phyloP scores from a whole-genome alignment of 192 early-diverging fungal species.

The Backusella tarrabulga region DNA sequence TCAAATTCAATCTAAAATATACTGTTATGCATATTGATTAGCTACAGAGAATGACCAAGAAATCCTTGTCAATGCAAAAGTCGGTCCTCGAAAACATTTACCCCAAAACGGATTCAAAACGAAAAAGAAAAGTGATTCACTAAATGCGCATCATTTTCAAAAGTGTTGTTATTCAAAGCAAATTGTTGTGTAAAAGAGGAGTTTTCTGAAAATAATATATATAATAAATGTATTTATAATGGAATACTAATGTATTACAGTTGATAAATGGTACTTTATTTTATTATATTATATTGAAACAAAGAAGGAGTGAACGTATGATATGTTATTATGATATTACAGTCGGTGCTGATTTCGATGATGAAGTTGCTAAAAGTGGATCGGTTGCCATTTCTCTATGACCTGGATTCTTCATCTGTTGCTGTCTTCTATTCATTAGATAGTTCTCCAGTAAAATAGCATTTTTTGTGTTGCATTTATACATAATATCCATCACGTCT shows the following conservation, averaged over 20 bases:
- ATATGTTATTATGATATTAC: background rate
- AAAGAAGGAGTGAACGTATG: background rate
- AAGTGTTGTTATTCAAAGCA: too few species aligned
- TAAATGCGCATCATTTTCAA: too few species aligned
- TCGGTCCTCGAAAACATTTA: background rate
- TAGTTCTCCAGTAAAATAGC: slow-evolving; percentile 43
- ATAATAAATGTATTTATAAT: background rate
- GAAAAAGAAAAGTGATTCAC: too few species aligned
- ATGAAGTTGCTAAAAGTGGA: background rate
- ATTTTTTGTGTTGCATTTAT: slow-evolving; percentile 48
- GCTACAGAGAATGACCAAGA: background rate
- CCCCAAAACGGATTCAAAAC: background rate
- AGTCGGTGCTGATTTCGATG: background rate
- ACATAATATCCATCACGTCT: slow-evolving; percentile 46
- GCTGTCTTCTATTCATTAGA: slow-evolving; percentile 15
- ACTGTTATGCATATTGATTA: too few species aligned
- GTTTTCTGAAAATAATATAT: background rate
- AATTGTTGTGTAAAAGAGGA: background rate
- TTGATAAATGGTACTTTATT: background rate
- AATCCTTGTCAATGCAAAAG: background rate
- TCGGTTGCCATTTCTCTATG: background rate
- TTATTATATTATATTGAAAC: background rate
- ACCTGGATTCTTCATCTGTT: background rate
- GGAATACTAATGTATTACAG: background rate
- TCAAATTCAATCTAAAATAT: too few species aligned